A percentile compares a stretch with the other conserved stretches of the same genome.
phyloP scores from a whole-genome alignment of 2,329 filamentous ascomycete genomes.

The Neofusicoccum ribis region DNA sequence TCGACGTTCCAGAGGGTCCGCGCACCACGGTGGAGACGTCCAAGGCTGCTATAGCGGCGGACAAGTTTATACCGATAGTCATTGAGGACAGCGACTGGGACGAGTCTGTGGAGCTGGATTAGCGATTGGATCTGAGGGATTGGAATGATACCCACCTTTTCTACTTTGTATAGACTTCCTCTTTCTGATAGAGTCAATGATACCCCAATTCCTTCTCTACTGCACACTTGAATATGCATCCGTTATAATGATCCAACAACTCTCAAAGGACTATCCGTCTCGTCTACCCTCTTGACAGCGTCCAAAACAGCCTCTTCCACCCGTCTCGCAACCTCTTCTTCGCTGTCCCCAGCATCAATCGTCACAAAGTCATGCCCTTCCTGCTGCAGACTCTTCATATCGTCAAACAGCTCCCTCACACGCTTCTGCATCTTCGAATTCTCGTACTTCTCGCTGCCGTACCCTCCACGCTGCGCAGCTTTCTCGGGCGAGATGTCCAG shows the following conservation, averaged over 20 bases:
- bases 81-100: constrained; percentile 60
- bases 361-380: constrained; percentile 54
- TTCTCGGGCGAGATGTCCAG: constrained; percentile 75
- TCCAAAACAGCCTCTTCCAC: constrained; percentile 29
- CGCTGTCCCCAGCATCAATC: constrained; percentile 55
- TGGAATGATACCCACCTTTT: background rate
- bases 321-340: constrained; percentile 52
- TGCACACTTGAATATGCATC: background rate
- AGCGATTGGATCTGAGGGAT: background rate
- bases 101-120: constrained; percentile 45
- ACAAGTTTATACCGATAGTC: constrained; percentile 29
- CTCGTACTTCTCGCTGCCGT: constrained; percentile 87
- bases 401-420: constrained; percentile 72
- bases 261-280: constrained; percentile 25
- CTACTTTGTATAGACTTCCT: background rate
- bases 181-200: background rate
- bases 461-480: constrained; percentile 77
- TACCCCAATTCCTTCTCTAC: background rate
- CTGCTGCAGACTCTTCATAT: constrained; percentile 49
- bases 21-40: background rate
- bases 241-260: constrained; percentile 33
- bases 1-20: background rate
- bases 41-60: too few relatives aligned
- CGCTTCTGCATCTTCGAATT: constrained; percentile 76
- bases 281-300: constrained; percentile 31